These are phyloP conservation scores for Boletus bicolor DNA, from an alignment of 768 basidiomycete species.

Conservation along the genomic window DNA sequence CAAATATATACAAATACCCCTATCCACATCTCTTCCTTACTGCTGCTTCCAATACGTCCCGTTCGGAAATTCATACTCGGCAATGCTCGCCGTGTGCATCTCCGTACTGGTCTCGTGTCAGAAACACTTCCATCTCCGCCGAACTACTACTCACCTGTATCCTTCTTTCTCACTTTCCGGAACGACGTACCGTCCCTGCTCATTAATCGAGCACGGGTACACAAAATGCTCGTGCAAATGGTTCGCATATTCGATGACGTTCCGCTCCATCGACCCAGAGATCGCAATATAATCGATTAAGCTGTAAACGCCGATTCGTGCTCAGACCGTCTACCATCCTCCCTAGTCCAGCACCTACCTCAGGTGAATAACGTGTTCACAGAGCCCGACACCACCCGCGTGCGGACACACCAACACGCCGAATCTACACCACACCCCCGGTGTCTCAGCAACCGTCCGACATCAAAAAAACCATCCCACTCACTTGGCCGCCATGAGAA, in stretches of 20 bases:
- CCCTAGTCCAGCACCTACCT: conserved; percentile 41
- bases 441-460: neutral
- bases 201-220: conserved; percentile 80
- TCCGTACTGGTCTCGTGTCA: conserved; percentile 53
- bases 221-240: conserved; percentile 91
- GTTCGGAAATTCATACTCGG: conserved; percentile 75
- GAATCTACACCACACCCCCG: conserved; percentile 45
- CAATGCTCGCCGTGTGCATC: conserved; percentile 76
- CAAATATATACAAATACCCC: conserved; percentile 23
- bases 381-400: conserved; percentile 89
- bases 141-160: conserved; percentile 41
- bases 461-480: conserved; percentile 16
- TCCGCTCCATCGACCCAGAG: conserved; percentile 86
- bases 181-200: conserved; percentile 81
- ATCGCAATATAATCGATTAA: conserved; percentile 90
- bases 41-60: conserved; percentile 35
- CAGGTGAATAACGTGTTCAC: conserved; percentile 87
- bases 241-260: conserved; percentile 83
- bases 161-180: conserved; percentile 70
- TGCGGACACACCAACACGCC: conserved; percentile 88
- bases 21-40: neutral
- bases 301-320: conserved; percentile 35
- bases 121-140: conserved; percentile 1
- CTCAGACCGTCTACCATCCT: neutral
- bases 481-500: conserved; percentile 88